Base-by-base conservation (phyloP, 1,284 basidiomycete species). In the Flammula alnicola region DNA sequence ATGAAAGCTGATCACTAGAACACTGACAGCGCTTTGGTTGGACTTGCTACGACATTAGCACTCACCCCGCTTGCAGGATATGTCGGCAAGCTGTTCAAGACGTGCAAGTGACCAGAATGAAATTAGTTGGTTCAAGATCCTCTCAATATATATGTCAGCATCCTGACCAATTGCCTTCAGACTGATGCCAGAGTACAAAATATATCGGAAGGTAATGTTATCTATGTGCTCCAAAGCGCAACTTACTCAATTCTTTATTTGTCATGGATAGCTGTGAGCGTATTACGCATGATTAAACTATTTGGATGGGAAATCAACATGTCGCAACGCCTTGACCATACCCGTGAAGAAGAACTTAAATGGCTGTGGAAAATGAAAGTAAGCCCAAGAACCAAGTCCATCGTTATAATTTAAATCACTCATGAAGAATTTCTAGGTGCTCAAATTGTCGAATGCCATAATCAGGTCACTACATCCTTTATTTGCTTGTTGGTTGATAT, bases 51-150 rank as follows among this genome's bases (percentile, higher is more conserved):
- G 11, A 83, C 87, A 61, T 37, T 81, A n/a, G 12, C 71, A 4
- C 57, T 77, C 26, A 72, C 84, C 40, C 85, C 85, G 0, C 51
- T 86, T 3, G 79, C 80, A 4, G 77, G 71, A 35, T 69, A 67
- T 36, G 63, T 76, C 25, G 69, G 70, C 8, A 68, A 66, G 31
- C 44, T 17, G 51, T 76, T n/a, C 70, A 73, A 37, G 58, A 55
- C 35, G 62, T 66, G n/a, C 69, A 72, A 37, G 47, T 45, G 11
- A 41, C 59, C 16, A 66, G 59, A 33, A 55, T 65, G 52, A 67
- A 65, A 51, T 59, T 49, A 49, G 29, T 10, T 29, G 12, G 17
- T 35, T 11, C 20, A 9, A n/a, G 19, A 39, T 10, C 16, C 16
- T 31, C 29, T 14, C 19, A 14, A n/a, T 23, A 20, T 3, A 29